Percentiles rank a stretch among this genome's conserved stretches.
These are phyloP conservation scores for Pochonia chlamydosporia DNA, from an alignment of 2,329 filamentous ascomycete species.

Conservation along the genomic window DNA sequence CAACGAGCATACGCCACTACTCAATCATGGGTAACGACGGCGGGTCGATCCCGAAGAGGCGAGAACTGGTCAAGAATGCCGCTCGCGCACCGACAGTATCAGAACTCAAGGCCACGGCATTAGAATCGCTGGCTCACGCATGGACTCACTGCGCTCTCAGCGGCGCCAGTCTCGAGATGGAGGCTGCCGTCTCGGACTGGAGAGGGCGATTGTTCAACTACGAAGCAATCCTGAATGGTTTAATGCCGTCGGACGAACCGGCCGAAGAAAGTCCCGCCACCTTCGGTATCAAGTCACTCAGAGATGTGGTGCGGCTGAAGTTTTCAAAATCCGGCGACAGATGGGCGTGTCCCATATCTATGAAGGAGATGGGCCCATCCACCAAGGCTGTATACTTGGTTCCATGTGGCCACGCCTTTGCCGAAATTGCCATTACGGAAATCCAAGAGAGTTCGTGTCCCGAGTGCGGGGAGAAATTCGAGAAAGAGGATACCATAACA, in stretches of 20 bases:
- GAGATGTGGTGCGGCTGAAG: constrained; percentile 82
- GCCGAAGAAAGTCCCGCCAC: constrained; percentile 37
- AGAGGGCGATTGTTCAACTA: constrained; percentile 90
- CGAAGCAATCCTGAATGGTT: constrained; percentile 68
- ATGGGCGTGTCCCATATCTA: constrained; percentile 82
- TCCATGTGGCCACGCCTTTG: constrained; percentile 92
- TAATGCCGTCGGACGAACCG: constrained; percentile 56
- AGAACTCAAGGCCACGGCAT: constrained; percentile 81
- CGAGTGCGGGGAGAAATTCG: constrained; percentile 72
- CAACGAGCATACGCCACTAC: no score
- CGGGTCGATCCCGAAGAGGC: constrained; percentile 89
- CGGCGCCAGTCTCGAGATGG: constrained; percentile 60
- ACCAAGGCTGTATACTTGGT: constrained; percentile 84
- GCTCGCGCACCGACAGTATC: constrained; percentile 75
- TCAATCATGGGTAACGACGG: constrained; percentile 89
- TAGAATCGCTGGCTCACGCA: constrained; percentile 77
- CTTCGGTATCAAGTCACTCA: constrained; percentile 67
- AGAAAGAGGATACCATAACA: constrained; percentile 69
- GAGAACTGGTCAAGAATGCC: constrained; percentile 92
- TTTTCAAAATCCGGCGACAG: constrained; percentile 51
- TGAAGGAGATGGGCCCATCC: constrained; percentile 74
- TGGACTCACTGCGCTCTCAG: constrained; percentile 90
- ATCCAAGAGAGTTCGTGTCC: constrained; percentile 59
- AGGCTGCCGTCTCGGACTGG: constrained; percentile 78
- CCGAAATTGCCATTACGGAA: constrained; percentile 77